phyloP scores from a whole-genome alignment of 1,139 yeast genomes.

The Sugiyamaella xylanicola region DNA sequence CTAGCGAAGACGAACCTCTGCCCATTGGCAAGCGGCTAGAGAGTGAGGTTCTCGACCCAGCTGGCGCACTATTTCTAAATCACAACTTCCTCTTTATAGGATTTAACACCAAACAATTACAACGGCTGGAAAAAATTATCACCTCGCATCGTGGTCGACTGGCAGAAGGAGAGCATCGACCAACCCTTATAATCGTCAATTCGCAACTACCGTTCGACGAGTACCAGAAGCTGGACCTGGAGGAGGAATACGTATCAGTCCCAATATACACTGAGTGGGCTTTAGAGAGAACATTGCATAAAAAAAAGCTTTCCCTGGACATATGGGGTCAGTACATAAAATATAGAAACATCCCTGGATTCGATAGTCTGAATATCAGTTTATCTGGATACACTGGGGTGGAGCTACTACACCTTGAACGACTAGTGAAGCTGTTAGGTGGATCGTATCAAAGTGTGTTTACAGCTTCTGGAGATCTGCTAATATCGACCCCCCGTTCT shows the following conservation, averaged over 20 bases:
- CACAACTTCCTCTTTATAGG: slow-evolving; percentile 32
- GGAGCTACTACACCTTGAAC: slow-evolving; percentile 73
- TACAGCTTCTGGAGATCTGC: slow-evolving; percentile 58
- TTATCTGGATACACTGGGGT: slow-evolving; percentile 84
- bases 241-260: background rate
- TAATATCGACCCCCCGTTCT: slow-evolving; percentile 59
- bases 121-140: slow-evolving; percentile 42
- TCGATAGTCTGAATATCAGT: slow-evolving; percentile 52
- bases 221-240: background rate
- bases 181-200: slow-evolving; percentile 35
- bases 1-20: background rate
- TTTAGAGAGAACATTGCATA: slow-evolving; percentile 73
- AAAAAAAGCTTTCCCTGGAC: slow-evolving; percentile 57
- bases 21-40: background rate
- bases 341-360: slow-evolving; percentile 44
- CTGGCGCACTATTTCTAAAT: slow-evolving; percentile 31
- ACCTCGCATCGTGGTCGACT: slow-evolving; percentile 42
- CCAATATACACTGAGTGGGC: slow-evolving; percentile 70
- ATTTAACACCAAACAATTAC: slow-evolving; percentile 31
- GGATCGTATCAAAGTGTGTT: slow-evolving; percentile 55
- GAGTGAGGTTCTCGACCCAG: background rate
- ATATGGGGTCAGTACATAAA: slow-evolving; percentile 72
- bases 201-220: slow-evolving; percentile 28
- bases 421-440: slow-evolving; percentile 53
- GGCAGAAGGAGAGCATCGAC: slow-evolving; percentile 10